Conservation (phyloP, 2,329 filamentous ascomycete genomes). For the Colletotrichum tabaci region DNA sequence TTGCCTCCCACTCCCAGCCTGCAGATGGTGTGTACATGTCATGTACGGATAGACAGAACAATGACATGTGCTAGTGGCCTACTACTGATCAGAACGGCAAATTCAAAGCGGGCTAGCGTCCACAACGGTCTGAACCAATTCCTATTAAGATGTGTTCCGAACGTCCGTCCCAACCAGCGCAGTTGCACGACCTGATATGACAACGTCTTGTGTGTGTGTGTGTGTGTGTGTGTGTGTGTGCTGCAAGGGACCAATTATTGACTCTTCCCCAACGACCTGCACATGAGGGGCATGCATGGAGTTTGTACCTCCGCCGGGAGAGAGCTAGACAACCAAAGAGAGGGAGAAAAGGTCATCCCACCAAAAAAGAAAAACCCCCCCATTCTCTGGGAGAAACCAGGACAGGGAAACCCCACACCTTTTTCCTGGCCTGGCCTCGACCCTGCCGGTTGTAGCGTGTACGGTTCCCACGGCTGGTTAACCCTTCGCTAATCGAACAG, state of each 20-base stretch:
- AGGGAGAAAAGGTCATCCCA: constrained; percentile 34
- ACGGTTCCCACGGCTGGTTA: background rate
- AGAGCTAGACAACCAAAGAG: background rate
- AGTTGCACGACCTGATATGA: background rate
- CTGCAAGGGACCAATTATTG: constrained; percentile 9
- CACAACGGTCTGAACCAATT: constrained; percentile 9
- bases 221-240: no score
- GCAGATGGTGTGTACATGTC: background rate
- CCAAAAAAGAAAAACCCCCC: constrained; percentile 31
- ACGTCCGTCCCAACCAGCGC: background rate
- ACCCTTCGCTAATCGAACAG: constrained; percentile 22
- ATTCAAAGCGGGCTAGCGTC: constrained; percentile 1
- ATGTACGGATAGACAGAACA: background rate
- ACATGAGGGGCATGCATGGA: background rate
- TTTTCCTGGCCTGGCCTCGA: constrained; percentile 24
- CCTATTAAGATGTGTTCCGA: background rate
- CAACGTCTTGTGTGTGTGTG: no score
- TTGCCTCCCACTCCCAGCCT: background rate
- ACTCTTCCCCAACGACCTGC: constrained; percentile 35
- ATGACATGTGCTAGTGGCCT: constrained; percentile 38
- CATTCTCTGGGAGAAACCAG: constrained; percentile 16
- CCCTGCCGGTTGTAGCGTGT: constrained; percentile 15
- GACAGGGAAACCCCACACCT: constrained; percentile 33
- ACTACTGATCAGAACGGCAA: constrained; percentile 7
- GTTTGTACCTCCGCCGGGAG: constrained; percentile 2